Base-by-base conservation (phyloP, 2,329 filamentous ascomycete species). In the Knufia petricola region DNA sequence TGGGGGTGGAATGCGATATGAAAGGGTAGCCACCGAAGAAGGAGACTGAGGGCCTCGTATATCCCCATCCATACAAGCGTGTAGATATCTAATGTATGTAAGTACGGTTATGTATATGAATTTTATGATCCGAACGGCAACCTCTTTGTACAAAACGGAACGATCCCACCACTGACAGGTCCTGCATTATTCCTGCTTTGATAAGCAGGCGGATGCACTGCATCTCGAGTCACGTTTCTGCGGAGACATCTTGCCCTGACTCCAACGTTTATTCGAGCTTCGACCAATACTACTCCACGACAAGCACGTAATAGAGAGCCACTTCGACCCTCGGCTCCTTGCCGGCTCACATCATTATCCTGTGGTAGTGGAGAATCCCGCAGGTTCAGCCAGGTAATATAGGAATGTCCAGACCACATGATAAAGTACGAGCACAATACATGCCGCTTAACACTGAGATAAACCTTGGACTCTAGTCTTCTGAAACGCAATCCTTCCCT, bases 1-100 rank as follows among this genome's bases (percentile, higher is more conserved):
- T n/a, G 64, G 70, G 73, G 32, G 44, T 34, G 44, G 44, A 2
- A 47, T 47, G 44, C 32, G 44, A 15, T 47, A 47, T 28, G 32
- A 47, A 20, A 23, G 26, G 34, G 34, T 47, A 12, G 44, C 44
- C 19, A 28, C 23, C 19, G 44, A 47, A 28, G 44, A 47, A 15
- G 44, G 23, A 15, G 32, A 47, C n/a, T 31, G 31, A 31, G 28
- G 28, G 32, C 2, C 15, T 19, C 12, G 20, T 4, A 15, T 12
- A 42, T 24, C n/a, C n/a, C n/a, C n/a, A 28, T 13, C 4, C 20
- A 26, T 42, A 13, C 15, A 23, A 17, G 17, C 10, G 21, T 44
- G 17, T 32, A 32, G 2, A 44, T 8, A 41, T n/a, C 17, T 44
- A 44, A 6, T 44, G 41, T 44, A 44, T 44, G 32, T 8, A 31